Evolutionary conservation across 768 basidiomycete genomes (phyloP), one percentile per base, ranked within the genome.

Genomic region (Phaeotremella skinneri): DNA sequence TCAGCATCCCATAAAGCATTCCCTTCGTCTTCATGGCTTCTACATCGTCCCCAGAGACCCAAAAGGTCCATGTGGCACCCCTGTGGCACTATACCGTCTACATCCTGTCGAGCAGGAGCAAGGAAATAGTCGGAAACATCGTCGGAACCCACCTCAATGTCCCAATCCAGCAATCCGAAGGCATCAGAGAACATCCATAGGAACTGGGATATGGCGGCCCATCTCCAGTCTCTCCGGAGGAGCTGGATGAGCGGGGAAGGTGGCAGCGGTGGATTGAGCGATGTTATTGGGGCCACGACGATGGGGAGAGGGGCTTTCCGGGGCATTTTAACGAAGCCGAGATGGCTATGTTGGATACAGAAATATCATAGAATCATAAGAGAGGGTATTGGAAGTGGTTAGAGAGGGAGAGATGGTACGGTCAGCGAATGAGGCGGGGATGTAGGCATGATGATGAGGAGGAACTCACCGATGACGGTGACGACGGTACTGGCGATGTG

Each of bases 181-280:
- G 92, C 81, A 50, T 83, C 82, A 49, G 83, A 81, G 79, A 93
- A 94, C 26, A 87, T 90, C 76, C 83, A 87, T 79, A 90, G 87
- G 82, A 94, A 93, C 75, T 93, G 90, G 77, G 84, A 83, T 77
- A 92, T 88, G 25, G 87, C 87, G 4, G 91, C 91, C 90, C 90
- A 94, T 81, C 88, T 86, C 90, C 90, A 93, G 63, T 90, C 84
- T 58, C 80, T 85, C 56, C 91, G 82, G 52, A 96, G 85, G 3
- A 41, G 47, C 32, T 66, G 58, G 39, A 79, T 56, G 49, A 77
- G 56, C 16, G 76, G 75, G 21, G 76, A 77, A 25, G 66, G 69
- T 32, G 69, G 64, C 13, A 63, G 63, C n/a, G 70, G 69, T 13
- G 72, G 56, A 17, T 49, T 23, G 23, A 64, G 62, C n/a, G 45